phyloP scores from a whole-genome alignment of 208 protist species.

The Acanthamoeba healyi region DNA sequence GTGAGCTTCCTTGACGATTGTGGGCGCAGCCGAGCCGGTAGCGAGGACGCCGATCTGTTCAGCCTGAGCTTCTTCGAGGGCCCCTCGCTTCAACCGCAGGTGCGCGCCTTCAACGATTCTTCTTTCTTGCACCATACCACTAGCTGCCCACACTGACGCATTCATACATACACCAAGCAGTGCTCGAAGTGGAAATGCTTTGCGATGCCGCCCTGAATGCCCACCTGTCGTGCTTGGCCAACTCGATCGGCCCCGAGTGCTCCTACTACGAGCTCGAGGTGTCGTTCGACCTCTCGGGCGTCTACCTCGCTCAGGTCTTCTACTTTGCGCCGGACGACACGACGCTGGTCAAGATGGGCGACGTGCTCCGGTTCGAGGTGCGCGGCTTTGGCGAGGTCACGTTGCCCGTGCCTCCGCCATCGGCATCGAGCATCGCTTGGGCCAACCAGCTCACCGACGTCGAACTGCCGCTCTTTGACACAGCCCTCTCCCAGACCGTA shows the following conservation, averaged over 20 bases:
- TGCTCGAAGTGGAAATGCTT: too few relatives aligned
- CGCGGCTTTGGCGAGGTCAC: conserved; percentile 37
- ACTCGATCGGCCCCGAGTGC: not conserved
- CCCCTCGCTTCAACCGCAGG: not conserved
- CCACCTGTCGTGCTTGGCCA: not conserved
- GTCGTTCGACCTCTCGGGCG: conserved; percentile 14
- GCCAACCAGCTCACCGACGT: not conserved
- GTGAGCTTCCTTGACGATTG: not conserved
- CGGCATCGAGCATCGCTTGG: not conserved
- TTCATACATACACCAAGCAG: too few relatives aligned
- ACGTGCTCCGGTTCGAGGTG: conserved; percentile 1
- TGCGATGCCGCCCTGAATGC: too few relatives aligned
- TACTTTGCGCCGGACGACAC: not conserved
- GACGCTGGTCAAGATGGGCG: not conserved
- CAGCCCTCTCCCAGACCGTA: not conserved
- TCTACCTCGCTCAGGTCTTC: not conserved
- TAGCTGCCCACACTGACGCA: too few relatives aligned
- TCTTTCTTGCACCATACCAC: too few relatives aligned
- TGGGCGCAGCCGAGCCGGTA: not conserved
- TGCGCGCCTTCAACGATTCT: not conserved
- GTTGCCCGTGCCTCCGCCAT: not conserved
- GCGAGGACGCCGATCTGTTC: conserved; percentile 24
- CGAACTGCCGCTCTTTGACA: not conserved
- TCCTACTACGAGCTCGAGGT: conserved; percentile 24
- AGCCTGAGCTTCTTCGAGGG: not conserved